Base-by-base conservation (phyloP, 2,329 filamentous ascomycete species). In the Macroventuria anomochaeta region DNA sequence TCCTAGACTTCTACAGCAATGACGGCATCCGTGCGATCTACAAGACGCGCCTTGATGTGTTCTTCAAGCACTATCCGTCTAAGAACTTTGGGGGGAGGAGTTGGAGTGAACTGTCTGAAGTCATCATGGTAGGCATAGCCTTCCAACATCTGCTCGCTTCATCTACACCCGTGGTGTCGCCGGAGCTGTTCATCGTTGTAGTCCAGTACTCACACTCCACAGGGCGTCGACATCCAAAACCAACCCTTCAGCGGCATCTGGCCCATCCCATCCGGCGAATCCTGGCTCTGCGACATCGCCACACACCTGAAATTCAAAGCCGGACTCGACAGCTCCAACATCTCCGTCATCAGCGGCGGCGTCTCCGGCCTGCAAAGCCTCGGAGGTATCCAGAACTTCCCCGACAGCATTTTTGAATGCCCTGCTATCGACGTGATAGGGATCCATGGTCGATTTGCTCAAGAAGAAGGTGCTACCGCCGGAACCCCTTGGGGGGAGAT, bases 181-280 rank as follows among this genome's bases (percentile, higher is more conserved):
- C 12, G 23, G 25, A 1, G 4, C 41, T n/a, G 15, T 7, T 7
- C n/a, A 40, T 15, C 23, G 17, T 10, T 10, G 12, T 28, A 25
- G 5, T 20, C 3, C 15, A 39, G 11, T 33, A 6, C 31, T 53
- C 12, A 58, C 41, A 57, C 17, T 12, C 1, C 20, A n/a, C 28
- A 73, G 69, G 71, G 71, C 15, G 68, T 74, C 7, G 71, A 74
- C 39, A 47, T 73, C 12, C 71, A 74, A 40, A 71, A 73, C 23
- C 55, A 72, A 20, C 71, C 71, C 2, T 74, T 71, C 64, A 63
- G 62, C n/a, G 65, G 61, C 8, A 69, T 74, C 21, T 71, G 58
- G 42, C 71, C 71, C 13, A 74, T 74, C 17, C 67, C 70, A 0
- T 58, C 70, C 0, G 71, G 71, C 7, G 71, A 73, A 48, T 46